These are phyloP conservation scores for Colletotrichum neosansevieriae DNA, from an alignment of 2,329 filamentous ascomycete genomes.

Conservation along the genomic window DNA sequence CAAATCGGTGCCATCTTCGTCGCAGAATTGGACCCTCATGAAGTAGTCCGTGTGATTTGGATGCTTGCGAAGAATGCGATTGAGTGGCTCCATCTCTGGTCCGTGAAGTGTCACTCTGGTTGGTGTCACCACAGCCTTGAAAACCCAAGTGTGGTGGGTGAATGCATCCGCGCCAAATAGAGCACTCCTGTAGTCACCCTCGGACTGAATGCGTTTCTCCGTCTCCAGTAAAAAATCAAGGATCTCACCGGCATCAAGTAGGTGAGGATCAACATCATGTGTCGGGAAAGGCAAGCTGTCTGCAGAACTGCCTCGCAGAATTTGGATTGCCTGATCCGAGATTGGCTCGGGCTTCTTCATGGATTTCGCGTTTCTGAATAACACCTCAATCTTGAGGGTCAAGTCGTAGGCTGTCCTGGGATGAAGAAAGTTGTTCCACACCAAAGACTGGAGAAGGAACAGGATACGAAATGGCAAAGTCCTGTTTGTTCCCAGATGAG, in stretches of 20 bases:
- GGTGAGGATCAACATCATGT: conserved; percentile 59
- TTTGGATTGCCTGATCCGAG: conserved; percentile 66
- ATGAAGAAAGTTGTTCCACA: conserved; percentile 71
- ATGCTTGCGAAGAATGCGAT: conserved; percentile 78
- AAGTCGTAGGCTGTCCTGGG: conserved; percentile 60
- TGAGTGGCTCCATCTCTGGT: conserved; percentile 75
- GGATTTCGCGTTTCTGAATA: conserved; percentile 45
- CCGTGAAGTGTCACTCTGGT: conserved; percentile 68
- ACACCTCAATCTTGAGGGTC: conserved; percentile 59
- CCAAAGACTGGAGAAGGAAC: conserved; percentile 74
- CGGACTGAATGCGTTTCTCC: conserved; percentile 52
- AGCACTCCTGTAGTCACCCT: conserved; percentile 23
- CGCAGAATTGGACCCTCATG: conserved; percentile 77
- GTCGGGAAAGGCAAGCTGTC: conserved; percentile 66
- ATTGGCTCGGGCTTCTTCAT: conserved; percentile 51
- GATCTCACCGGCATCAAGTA: conserved; percentile 57
- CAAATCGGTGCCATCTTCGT: conserved; percentile 77
- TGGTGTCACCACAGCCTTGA: conserved; percentile 71
- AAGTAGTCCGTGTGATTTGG: conserved; percentile 71
- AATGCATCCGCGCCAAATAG: conserved; percentile 45
- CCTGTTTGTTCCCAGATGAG: conserved; percentile 42
- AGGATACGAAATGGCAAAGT: conserved; percentile 64
- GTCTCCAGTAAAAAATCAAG: conserved; percentile 53
- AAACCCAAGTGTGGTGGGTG: conserved; percentile 61
- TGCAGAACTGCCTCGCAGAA: conserved; percentile 62